Conservation (phyloP, 2,329 filamentous ascomycete species). For the Clonostachys rosea region DNA sequence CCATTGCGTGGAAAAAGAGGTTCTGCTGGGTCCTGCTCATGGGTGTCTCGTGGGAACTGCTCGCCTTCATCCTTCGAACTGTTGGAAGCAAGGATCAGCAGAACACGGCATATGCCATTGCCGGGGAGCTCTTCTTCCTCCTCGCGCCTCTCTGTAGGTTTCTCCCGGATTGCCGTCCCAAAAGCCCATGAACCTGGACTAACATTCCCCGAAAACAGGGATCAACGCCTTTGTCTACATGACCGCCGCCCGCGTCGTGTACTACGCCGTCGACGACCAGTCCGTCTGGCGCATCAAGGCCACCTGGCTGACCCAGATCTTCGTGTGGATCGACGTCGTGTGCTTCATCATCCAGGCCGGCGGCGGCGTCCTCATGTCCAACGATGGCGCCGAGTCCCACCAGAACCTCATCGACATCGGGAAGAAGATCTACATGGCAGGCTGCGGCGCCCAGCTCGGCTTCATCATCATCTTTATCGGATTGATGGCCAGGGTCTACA, state of each 20-base stretch:
- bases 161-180: background rate
- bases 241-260: constrained; percentile 31
- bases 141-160: constrained; percentile 31
- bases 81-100: constrained; percentile 31
- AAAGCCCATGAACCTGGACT: background rate
- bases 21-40: constrained; percentile 34
- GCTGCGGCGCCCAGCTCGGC: constrained; percentile 27
- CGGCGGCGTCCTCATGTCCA: constrained; percentile 29
- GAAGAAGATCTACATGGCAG: constrained; percentile 30
- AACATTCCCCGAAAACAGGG: constrained; percentile 12
- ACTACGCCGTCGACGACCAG: constrained; percentile 29
- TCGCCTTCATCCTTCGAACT: constrained; percentile 28
- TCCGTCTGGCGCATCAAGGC: constrained; percentile 26
- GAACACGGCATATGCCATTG: constrained; percentile 18
- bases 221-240: constrained; percentile 40
- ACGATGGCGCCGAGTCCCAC: constrained; percentile 6
- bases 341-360: constrained; percentile 39
- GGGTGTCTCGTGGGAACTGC: constrained; percentile 29
- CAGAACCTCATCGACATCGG: constrained; percentile 19
- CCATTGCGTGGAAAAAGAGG: constrained; percentile 20
- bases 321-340: constrained; percentile 41
- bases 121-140: constrained; percentile 28
- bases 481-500: constrained; percentile 17
- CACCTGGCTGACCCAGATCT: constrained; percentile 32
- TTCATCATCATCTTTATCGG: constrained; percentile 28